phyloP scores from a whole-genome alignment of 768 basidiomycete genomes.

The Nidularia sp. region DNA sequence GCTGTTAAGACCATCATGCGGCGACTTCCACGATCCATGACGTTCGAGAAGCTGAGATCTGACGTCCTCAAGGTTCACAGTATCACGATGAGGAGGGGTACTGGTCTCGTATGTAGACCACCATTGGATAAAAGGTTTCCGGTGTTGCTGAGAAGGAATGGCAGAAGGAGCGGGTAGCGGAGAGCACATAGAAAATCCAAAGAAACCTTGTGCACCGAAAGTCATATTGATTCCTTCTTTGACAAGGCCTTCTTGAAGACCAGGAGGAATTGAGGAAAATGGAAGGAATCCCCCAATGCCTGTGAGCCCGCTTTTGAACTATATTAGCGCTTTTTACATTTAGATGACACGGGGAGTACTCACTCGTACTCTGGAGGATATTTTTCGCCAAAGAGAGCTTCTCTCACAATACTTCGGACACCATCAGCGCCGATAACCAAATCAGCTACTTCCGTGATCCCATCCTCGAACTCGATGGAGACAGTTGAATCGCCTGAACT shows the following conservation, averaged over 20 bases:
- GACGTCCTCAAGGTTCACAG: constrained; percentile 10
- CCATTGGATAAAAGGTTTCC: constrained; percentile 25
- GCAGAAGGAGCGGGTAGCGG: constrained; percentile 4
- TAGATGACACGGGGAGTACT: background rate
- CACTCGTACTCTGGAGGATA: constrained; percentile 14
- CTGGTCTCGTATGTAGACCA: constrained; percentile 35
- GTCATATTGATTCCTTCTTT: constrained; percentile 29
- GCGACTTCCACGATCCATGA: constrained; percentile 29
- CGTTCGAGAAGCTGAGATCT: constrained; percentile 23
- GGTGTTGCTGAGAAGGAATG: background rate
- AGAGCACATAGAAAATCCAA: constrained; percentile 26
- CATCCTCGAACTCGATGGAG: constrained; percentile 20
- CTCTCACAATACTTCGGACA: constrained; percentile 27
- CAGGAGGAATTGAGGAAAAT: constrained; percentile 17
- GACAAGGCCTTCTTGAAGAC: constrained; percentile 19
- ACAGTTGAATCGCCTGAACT: too few species aligned
- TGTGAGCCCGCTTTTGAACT: constrained; percentile 20
- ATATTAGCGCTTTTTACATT: background rate
- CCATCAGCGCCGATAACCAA: constrained; percentile 38
- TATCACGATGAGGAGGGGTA: constrained; percentile 17
- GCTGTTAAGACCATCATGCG: constrained; percentile 18
- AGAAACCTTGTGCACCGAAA: constrained; percentile 32
- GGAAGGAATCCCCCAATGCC: constrained; percentile 36
- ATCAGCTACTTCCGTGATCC: constrained; percentile 25
- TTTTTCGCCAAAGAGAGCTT: constrained; percentile 21